Base-by-base conservation (phyloP, 192 early-diverging fungal species). In the Entomortierella lignicola region DNA sequence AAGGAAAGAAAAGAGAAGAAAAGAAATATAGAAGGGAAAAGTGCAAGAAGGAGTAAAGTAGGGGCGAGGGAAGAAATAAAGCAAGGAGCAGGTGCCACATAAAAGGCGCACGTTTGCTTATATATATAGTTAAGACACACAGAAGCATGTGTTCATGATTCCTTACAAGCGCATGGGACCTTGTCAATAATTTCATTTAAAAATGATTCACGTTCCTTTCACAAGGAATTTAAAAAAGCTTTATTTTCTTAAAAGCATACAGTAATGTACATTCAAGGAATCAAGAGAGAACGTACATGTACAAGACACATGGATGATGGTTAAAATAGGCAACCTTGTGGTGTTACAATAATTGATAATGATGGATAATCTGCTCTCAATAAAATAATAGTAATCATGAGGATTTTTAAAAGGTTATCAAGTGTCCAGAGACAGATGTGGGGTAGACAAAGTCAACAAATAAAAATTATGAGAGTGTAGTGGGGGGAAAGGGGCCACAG, bases 291-390 rank as follows among this genome's bases (percentile, higher is more conserved):
- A n/a, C n/a, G n/a, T n/a, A 20, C 44, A 47, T 47, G 44, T 15
- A 2, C 44, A 47, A 47, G 44, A 47, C 44, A 47, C 44, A 47
- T 47, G 44, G 44, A 2, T 4, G 44, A 47, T 47, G 8, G 20
- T 47, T 47, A 12, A 47, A 47, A 15, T 12, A 12, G 44, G 44
- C 17, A n/a, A 47, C 44, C 44, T 47, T 20, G 17, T 47, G 44
- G 44, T 47, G 44, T 47, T 20, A 47, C 44, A 47, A 12, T 54
- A 23, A 54, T 5, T 4, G 26, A 26, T 54, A 23, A 54, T 30
- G 15, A 54, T 54, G n/a, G n/a, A n/a, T n/a, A n/a, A n/a, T n/a
- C n/a, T 25, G 52, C 52, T 54, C 52, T 29, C 52, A 54, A 54
- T 10, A 30, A 10, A 54, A 54, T 54, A 26, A 30, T 23, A 5